Evolutionary conservation across 2,329 filamentous ascomycete genomes (phyloP), one percentile per base, ranked within the genome.

Genomic region (Cladophialophora immunda): DNA sequence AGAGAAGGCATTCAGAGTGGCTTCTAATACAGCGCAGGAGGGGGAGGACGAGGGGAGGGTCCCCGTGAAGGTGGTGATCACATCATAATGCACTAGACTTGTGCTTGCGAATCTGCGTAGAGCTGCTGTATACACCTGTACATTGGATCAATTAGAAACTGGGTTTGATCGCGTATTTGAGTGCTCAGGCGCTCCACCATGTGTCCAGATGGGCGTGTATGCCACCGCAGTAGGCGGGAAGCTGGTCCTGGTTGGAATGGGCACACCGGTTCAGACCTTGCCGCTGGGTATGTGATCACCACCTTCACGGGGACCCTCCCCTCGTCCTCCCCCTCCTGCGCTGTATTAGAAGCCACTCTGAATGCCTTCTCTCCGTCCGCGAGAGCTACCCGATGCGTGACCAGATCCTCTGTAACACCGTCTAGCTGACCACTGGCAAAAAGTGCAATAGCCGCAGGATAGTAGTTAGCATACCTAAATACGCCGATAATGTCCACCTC

Each of bases 401-500:
- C 80, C 72, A 86, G 82, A 68, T 80, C 80, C 69, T 85, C 81
- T 50, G 80, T 79, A 0, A 86, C 82, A 22, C 76, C 80, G 19
- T 80, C 80, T 47, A 86, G 74, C 62, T 81, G 80, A 4, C 84
- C 84, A 58, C 82, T 83, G 2, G 80, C 82, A 70, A 86, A 76
- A 68, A 86, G 74, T 68, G 80, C 81, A 73, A 87, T 85, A 1
- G 84, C 85, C n/a, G 79, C 81, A 0, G 84, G 83, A 69, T 86
- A 87, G 0, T 83, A 84, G 71, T 82, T 79, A 72, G 84, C 83
- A 66, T 87, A 87, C 53, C 85, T 78, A 75, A 86, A 86, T 6
- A 86, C 84, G n/a, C 85, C 85, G 57, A 86, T 81, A 52, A 87
- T 81, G 73, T 87, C 85, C 6, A 87, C 83, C 74, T 87, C 85